Conservation (phyloP, 768 basidiomycete genomes). For the Mycena latifolia region DNA sequence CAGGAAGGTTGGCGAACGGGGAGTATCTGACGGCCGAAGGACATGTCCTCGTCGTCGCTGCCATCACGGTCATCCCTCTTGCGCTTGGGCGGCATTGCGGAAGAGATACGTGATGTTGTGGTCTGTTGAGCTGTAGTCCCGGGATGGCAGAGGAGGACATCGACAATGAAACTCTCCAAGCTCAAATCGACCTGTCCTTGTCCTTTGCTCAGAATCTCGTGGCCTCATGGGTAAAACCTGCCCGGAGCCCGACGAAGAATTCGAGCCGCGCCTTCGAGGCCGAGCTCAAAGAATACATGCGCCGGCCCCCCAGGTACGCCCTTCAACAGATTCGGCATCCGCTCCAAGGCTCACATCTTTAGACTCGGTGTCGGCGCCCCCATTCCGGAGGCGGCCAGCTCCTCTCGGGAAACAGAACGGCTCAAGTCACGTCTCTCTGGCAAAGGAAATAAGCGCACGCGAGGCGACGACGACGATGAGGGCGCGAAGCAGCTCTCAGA, state of each 20-base stretch:
- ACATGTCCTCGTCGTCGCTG: conserved; percentile 71
- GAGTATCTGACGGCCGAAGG: conserved; percentile 77
- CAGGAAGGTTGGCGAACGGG: conserved; percentile 87
- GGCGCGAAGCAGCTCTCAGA: conserved; percentile 44
- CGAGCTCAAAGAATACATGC: conserved; percentile 76
- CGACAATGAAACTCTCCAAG: conserved; percentile 78
- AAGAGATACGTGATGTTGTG: conserved; percentile 40
- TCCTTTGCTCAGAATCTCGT: conserved; percentile 80
- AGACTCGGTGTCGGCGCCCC: conserved; percentile 85
- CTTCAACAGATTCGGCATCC: conserved; percentile 6
- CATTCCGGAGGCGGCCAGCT: conserved; percentile 59
- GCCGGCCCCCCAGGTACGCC: conserved; percentile 75
- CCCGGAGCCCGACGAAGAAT: conserved; percentile 51
- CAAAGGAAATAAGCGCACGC: conserved; percentile 59
- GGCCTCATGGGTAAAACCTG: conserved; percentile 81
- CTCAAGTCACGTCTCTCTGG: conserved; percentile 71
- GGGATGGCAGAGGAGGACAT: conserved; percentile 62
- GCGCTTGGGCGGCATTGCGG: conserved; percentile 46
- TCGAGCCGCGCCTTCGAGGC: conserved; percentile 56
- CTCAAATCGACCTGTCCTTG: conserved; percentile 87
- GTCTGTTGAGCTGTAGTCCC: conserved; percentile 19
- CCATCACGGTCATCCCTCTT: conserved; percentile 58
- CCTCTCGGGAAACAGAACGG: conserved; percentile 68
- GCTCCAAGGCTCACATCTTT: conserved; percentile 28
- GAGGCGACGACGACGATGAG: conserved; percentile 49